Base-by-base conservation (phyloP, 768 basidiomycete species). In the Rhodocollybia butyracea region DNA sequence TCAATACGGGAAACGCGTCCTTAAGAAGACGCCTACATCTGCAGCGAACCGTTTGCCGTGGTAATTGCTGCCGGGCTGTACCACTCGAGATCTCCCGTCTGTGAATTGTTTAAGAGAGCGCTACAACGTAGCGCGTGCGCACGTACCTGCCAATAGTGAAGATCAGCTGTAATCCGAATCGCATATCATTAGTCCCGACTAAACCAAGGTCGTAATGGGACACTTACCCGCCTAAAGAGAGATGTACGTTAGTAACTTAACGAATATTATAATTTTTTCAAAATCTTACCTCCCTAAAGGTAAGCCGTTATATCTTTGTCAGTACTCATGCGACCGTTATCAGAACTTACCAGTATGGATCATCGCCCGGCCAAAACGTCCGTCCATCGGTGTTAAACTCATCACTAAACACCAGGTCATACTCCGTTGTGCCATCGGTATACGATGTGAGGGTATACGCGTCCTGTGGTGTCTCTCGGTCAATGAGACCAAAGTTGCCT, bases 1-100 rank as follows among this genome's bases (percentile, higher is more conserved):
- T 7, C 17, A 36, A 17, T 17, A 7, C 34, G 34, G 34, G 34
- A 36, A 17, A 7, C 7, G 7, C 17, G 17, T 36, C 34, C 7
- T 8, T 7, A 7, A 7, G 8, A 17, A 17, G 17, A 8, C 34
- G 8, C 34, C 8, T 36, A 36, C 34, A 96, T 78, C 41, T 85
- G 79, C 31, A 95, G 72, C 32, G 82, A 79, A 5, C 93, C 94
- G 51, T 77, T 74, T 52, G 75, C 48, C 0, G 94, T 96, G 1
- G 84, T 88, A 22, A 85, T 78, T 59, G 73, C 78, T 63, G 76
- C 66, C 22, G 87, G 88, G 60, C 81, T 79, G 65, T 92, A 92
- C 90, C 90, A 91, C 67, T 91, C 90, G 59, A 89, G 65, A 66
- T 91, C 85, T 57, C 74, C 83, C 57, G 83, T 84, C 67, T 71